These are phyloP conservation scores for Trametes cingulata DNA, from an alignment of 768 basidiomycete species.

Conservation along the genomic window DNA sequence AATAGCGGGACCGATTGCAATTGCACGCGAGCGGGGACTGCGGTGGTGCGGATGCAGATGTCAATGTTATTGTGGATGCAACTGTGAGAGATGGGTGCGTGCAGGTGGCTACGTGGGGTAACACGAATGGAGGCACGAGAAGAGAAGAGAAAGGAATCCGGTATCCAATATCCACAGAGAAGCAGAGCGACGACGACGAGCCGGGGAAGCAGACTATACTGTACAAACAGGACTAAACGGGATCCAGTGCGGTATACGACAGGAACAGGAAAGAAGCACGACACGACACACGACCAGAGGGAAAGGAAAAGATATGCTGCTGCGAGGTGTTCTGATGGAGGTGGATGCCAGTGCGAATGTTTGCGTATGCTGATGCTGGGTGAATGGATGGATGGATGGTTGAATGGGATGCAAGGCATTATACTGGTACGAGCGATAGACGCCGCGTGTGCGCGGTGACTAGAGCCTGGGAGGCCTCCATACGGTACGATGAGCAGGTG, in stretches of 20 bases:
- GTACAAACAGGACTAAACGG: background rate
- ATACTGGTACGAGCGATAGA: conserved; percentile 18
- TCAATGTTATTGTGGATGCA: background rate
- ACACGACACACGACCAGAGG: background rate
- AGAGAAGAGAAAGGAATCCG: background rate
- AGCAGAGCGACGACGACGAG: background rate
- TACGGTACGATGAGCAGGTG: conserved; percentile 5
- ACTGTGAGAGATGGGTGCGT: background rate
- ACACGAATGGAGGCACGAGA: background rate
- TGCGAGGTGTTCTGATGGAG: background rate
- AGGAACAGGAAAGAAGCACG: background rate
- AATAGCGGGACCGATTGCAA: background rate
- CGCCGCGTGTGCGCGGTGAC: conserved; percentile 7
- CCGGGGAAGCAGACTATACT: background rate
- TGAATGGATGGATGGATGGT: background rate
- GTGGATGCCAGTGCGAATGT: background rate
- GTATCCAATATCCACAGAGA: conserved; percentile 6
- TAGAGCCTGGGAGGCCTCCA: conserved; percentile 3
- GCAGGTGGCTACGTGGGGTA: background rate
- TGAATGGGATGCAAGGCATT: conserved; percentile 1
- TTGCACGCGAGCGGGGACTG: no score
- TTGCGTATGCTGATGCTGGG: background rate
- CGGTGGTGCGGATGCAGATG: no score
- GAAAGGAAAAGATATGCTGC: no score
- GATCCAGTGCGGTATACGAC: conserved; percentile 6